These are phyloP conservation scores for Apiospora kogelbergensis DNA, from an alignment of 2,329 filamentous ascomycete genomes.

Conservation along the genomic window DNA sequence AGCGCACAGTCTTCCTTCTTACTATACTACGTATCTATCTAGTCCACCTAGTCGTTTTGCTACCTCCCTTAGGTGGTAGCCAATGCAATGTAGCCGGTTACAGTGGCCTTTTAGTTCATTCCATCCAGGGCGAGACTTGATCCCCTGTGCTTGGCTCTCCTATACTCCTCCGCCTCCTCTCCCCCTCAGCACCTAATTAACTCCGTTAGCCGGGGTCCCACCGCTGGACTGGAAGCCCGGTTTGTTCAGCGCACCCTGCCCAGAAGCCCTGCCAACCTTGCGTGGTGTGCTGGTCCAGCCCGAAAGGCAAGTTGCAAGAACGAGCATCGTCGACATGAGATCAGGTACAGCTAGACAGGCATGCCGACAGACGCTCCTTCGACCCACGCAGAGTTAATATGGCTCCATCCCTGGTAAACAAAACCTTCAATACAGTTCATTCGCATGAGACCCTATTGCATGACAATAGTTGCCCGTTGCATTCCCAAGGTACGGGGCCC, in stretches of 20 bases:
- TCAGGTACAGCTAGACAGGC: constrained; percentile 2
- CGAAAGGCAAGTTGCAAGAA: background rate
- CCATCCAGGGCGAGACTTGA: background rate
- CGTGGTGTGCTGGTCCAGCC: background rate
- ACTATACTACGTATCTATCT: background rate
- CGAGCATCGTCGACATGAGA: background rate
- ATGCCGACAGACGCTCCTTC: background rate
- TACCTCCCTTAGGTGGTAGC: background rate
- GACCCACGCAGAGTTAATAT: background rate
- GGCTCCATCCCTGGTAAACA: background rate
- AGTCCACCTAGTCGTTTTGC: constrained; percentile 1
- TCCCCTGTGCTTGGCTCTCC: constrained; percentile 1
- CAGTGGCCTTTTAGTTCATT: background rate
- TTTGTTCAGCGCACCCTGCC: background rate
- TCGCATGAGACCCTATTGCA: background rate
- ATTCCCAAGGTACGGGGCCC: background rate
- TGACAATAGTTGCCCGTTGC: background rate
- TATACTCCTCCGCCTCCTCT: background rate
- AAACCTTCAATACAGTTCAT: background rate
- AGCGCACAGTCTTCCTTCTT: background rate
- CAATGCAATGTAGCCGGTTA: background rate
- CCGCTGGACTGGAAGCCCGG: background rate
- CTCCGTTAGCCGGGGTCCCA: background rate
- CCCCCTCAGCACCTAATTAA: background rate
- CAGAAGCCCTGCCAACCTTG: background rate